Evolutionary conservation across 148 eudicot species (phyloP).

Genomic region (Polygonum maritimum): DNA sequence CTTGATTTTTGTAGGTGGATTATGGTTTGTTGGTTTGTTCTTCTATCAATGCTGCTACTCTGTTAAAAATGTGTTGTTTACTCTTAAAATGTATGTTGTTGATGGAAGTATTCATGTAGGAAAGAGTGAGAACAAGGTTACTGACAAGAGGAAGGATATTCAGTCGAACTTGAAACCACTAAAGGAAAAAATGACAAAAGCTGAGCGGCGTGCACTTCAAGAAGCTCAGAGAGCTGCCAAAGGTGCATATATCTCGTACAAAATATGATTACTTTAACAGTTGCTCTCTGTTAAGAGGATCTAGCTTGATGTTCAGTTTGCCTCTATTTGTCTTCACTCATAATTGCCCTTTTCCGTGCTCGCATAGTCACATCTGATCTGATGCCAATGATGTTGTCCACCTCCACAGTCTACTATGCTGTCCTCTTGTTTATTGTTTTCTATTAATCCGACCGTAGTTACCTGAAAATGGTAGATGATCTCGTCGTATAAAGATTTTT

Average conservation of each 20-base stretch:
- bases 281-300: not conserved
- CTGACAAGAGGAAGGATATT: constrained; percentile 18
- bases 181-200: constrained; percentile 73
- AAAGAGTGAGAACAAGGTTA: constrained; percentile 25
- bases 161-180: constrained; percentile 34
- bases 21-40: not conserved
- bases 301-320: not conserved
- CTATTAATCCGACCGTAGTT: not conserved
- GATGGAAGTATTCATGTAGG: constrained; percentile 22
- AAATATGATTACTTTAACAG: not conserved
- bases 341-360: not conserved
- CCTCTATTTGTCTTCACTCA: not conserved
- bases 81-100: not conserved
- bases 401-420: not conserved
- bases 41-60: not conserved
- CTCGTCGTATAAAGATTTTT: not conserved
- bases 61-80: not conserved
- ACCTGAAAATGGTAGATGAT: not conserved
- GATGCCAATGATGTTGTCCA: not conserved
- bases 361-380: not conserved
- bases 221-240: constrained; percentile 95
- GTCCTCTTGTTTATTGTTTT: not conserved
- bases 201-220: constrained; percentile 88
- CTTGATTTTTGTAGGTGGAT: not conserved
- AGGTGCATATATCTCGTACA: constrained; percentile 10